Base-by-base conservation (phyloP, 169 alveolate species). In the Cryptosporidium sp. region DNA sequence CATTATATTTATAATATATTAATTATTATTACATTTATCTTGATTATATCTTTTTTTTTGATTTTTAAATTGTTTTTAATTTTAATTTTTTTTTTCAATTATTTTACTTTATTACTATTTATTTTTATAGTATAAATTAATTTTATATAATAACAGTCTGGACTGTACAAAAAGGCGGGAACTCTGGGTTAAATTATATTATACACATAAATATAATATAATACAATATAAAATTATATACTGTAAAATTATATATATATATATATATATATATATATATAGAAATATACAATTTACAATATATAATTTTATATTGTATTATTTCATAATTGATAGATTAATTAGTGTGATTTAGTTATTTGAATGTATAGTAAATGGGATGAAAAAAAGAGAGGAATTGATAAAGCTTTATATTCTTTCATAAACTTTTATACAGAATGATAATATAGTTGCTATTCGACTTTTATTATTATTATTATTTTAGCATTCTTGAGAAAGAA, bases 401-500 rank as follows among this genome's bases (percentile, higher is more conserved):
- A 44, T 44, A 23, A 23, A 23, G 26, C 26, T 23, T 12, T 44
- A 44, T 44, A 23, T 44, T 44, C 18, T 44, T 9, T 8, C 52
- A 2, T 44, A 3, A 8, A 10, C 44, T 5, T 44, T 2, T 9
- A 44, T 12, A 9, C 8, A 10, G 12, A 44, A 44, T 3, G 1
- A 44, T 44, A 9, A 10, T 31, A 12, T 26, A 0, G 2, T 21
- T 16, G 37, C 44, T 39, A 7, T 9, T 69, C 1, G n/a, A 9
- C 37, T 16, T 42, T 0, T 39, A 33, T 69, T 23, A 23, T 23
- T 23, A 23, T 23, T 23, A 23, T 23, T 35, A 12, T 2, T 29
- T 65, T 3, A 37, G 26, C 33, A 29, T n/a, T 73, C 86, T 39
- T 73, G 86, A 3, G 71, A 56, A 14, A 80, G 87, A 14, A 80